Evolutionary conservation across 495 filamentous ascomycete species (phyloP), one percentile per base, ranked within the genome.

Genomic region (Rhypophila decipiens): DNA sequence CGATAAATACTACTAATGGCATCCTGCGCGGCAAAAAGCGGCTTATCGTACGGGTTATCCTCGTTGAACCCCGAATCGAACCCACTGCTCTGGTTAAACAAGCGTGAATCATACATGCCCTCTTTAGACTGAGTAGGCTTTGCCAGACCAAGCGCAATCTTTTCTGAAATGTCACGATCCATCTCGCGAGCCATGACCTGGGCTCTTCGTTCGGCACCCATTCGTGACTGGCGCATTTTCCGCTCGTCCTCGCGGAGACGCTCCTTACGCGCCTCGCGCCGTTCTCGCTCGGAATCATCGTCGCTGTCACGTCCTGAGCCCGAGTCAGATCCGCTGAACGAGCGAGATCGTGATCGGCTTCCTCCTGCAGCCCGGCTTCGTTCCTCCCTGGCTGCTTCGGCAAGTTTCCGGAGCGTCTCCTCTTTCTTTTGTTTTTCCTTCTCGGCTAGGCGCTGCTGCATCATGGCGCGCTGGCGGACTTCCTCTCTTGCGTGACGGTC

Each of bases 381-480:
- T 40, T 88, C 89, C 57, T 91, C 88, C 40, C 93, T 79, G 2
- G 94, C 93, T 69, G 93, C 88, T 58, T 95, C 88, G 2, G 93
- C 93, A 38, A 99, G 73, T 62, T 80, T 74, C 48, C 93, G 87
- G 31, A 99, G 76, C 61, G 95, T 82, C 12, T 97, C 94, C 65
- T 99, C 94, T 60, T 96, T 95, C 58, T 88, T 84, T 10, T 76
- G 71, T 62, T 94, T 95, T 63, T 97, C 93, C 73, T 96, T 97
- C 69, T 99, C 94, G 11, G 93, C 93, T 33, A 99, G 73, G 52
- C 87, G 82, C 67, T 97, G 91, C 61, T 99, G 94, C 91, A 99
- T 96, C 52, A 86, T 74, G 8, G 88, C 85, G 45, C 93, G 80
- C 63, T 95, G 87, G 52, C 88, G 82, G 42, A 99, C 93, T 67